Conservation (phyloP, 768 basidiomycete species). For the Tricholoma saponaceum region DNA sequence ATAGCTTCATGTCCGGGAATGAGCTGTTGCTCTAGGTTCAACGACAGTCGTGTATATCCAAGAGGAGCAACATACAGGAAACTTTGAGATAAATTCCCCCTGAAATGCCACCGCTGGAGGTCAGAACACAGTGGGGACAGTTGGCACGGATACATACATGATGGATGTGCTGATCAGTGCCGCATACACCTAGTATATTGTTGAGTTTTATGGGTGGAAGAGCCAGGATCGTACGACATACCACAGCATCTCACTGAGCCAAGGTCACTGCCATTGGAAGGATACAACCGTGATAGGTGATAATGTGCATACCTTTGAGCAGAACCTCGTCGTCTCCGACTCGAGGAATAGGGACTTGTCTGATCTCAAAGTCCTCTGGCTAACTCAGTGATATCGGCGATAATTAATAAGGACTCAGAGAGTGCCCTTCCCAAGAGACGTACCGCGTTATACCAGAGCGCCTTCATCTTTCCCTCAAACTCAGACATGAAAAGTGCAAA, state of each 20-base stretch:
- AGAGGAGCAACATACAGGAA: conserved; percentile 43
- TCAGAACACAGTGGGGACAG: background rate
- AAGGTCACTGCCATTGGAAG: conserved; percentile 7
- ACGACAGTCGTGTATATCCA: no score
- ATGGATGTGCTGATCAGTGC: conserved; percentile 64
- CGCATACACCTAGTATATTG: conserved; percentile 40
- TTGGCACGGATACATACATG: conserved; percentile 30
- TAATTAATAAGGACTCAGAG: conserved; percentile 12
- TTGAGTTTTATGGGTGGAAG: background rate
- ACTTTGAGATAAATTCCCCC: conserved; percentile 62
- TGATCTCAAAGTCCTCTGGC: conserved; percentile 66
- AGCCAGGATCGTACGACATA: conserved; percentile 15
- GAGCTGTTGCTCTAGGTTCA: no score
- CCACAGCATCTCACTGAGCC: conserved; percentile 39
- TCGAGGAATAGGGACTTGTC: conserved; percentile 62
- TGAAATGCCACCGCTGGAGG: background rate
- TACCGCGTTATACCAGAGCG: conserved; percentile 61
- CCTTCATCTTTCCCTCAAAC: conserved; percentile 48
- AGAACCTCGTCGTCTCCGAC: conserved; percentile 68
- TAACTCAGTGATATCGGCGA: conserved; percentile 20
- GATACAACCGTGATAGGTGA: background rate
- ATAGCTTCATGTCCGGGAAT: no score
- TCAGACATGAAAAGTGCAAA: conserved; percentile 36
- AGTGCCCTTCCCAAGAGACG: conserved; percentile 11
- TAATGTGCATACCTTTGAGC: conserved; percentile 48